Percentiles rank a stretch among this genome's conserved stretches.
phyloP scores from a whole-genome alignment of 2,329 filamentous ascomycete species.

The Xylaria sp. region DNA sequence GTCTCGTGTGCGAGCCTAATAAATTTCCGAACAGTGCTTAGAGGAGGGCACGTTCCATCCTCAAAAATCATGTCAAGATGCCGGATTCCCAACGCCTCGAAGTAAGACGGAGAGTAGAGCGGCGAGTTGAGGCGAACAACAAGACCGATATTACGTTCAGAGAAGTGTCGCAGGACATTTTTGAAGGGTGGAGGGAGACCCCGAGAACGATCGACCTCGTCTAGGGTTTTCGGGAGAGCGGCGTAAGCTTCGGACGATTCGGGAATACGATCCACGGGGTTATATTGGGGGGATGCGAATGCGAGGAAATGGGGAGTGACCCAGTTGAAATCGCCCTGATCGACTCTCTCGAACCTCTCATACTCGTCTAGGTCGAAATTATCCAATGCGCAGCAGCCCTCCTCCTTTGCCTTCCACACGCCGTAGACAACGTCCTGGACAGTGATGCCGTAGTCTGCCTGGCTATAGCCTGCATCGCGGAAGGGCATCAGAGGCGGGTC shows the following conservation, averaged over 20 bases:
- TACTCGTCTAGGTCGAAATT: slow-evolving; percentile 98
- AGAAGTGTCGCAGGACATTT: slow-evolving; percentile 91
- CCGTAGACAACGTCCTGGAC: slow-evolving; percentile 98
- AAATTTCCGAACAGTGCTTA: slow-evolving; percentile 90
- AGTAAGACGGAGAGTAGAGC: slow-evolving; percentile 96
- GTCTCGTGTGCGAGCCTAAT: slow-evolving; percentile 93
- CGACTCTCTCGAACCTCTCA: slow-evolving; percentile 91
- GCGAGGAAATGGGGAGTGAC: slow-evolving; percentile 93
- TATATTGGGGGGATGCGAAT: slow-evolving; percentile 91
- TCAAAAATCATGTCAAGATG: slow-evolving; percentile 99
- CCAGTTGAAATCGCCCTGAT: slow-evolving; percentile 99
- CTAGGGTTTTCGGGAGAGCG: slow-evolving; percentile 75
- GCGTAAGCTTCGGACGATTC: slow-evolving; percentile 75
- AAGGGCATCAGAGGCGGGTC: slow-evolving; percentile 99
- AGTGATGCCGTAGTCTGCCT: slow-evolving; percentile 93
- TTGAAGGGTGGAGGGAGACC: slow-evolving; percentile 87
- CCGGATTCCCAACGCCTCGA: slow-evolving; percentile 91
- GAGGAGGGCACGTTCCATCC: slow-evolving; percentile 91
- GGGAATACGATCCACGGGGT: slow-evolving; percentile 74
- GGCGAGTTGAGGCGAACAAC: slow-evolving; percentile 96
- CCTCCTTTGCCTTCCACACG: slow-evolving; percentile 98
- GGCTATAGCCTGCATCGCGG: slow-evolving; percentile 96
- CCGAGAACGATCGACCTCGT: slow-evolving; percentile 71
- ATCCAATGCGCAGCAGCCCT: slow-evolving; percentile 86
- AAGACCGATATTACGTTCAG: slow-evolving; percentile 84